A percentile compares a stretch with the other conserved stretches of the same genome.
Conservation (phyloP, 306 rosid species). For the Castanopsis chinensis region DNA sequence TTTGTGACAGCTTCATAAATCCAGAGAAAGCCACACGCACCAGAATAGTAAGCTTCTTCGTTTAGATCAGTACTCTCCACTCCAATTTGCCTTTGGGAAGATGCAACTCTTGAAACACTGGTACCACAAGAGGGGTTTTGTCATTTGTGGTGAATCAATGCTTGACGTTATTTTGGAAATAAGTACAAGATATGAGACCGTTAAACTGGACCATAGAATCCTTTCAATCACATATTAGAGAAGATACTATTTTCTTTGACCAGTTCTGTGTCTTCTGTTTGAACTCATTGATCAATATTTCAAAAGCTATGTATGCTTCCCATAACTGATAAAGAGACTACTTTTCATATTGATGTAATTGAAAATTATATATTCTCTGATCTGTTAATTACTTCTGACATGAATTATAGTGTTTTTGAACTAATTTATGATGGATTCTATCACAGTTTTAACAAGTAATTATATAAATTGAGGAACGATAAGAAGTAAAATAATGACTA, state of each 20-base stretch:
- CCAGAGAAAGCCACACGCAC: conserved; percentile 67
- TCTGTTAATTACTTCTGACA: not conserved
- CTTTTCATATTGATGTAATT: too few relatives aligned
- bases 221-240: too few relatives aligned
- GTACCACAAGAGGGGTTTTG: too few relatives aligned
- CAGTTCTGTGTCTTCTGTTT: too few relatives aligned
- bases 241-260: too few relatives aligned
- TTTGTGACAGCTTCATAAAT: conserved; percentile 54
- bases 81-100: conserved; percentile 15
- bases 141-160: not conserved
- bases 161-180: not conserved
- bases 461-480: not conserved
- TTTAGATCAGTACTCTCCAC: not conserved
- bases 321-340: too few relatives aligned
- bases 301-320: too few relatives aligned
- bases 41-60: conserved; percentile 67
- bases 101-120: not conserved
- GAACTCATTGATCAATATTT: too few relatives aligned
- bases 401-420: not conserved
- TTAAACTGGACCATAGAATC: too few relatives aligned
- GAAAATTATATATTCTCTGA: too few relatives aligned
- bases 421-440: not conserved
- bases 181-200: too few relatives aligned
- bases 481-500: not conserved
- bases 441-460: not conserved